Percentiles rank a stretch among this genome's conserved stretches.
These are phyloP conservation scores for Escovopsis sp. DNA, from an alignment of 2,329 filamentous ascomycete genomes.

Conservation along the genomic window DNA sequence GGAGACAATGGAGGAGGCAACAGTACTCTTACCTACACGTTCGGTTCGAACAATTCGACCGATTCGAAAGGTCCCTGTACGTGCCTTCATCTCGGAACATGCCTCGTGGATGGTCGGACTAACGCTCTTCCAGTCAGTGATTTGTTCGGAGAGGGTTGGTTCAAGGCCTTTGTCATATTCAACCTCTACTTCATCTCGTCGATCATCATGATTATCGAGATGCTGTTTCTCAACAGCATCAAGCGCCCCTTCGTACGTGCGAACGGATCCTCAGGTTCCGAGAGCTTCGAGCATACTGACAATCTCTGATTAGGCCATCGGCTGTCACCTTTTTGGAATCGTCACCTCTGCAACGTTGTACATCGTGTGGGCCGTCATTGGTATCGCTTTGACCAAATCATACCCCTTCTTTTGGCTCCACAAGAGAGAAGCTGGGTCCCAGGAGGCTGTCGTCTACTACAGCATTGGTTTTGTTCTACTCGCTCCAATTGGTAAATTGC, in stretches of 20 bases:
- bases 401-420: slow-evolving; percentile 39
- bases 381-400: slow-evolving; percentile 29
- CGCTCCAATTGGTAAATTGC: slow-evolving; percentile 27
- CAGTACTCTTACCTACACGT: neutral
- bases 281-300: neutral
- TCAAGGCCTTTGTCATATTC: slow-evolving; percentile 30
- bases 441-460: slow-evolving; percentile 29
- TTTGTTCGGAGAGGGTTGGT: slow-evolving; percentile 32
- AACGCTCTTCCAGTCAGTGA: slow-evolving; percentile 25
- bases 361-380: slow-evolving; percentile 34
- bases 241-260: slow-evolving; percentile 31
- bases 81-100: neutral
- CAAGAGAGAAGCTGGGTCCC: slow-evolving; percentile 25
- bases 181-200: slow-evolving; percentile 31
- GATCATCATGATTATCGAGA: slow-evolving; percentile 29
- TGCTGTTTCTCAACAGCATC: slow-evolving; percentile 37
- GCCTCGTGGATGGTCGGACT: slow-evolving; percentile 2
- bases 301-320: slow-evolving; percentile 26
- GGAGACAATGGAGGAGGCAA: neutral
- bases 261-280: neutral
- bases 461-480: slow-evolving; percentile 29
- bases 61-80: slow-evolving; percentile 4
- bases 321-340: slow-evolving; percentile 27
- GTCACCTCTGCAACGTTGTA: slow-evolving; percentile 28
- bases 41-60: neutral